Percentiles rank a stretch among this genome's conserved stretches.
phyloP scores from a whole-genome alignment of 768 basidiomycete genomes.

The Pleurotus eryngii region DNA sequence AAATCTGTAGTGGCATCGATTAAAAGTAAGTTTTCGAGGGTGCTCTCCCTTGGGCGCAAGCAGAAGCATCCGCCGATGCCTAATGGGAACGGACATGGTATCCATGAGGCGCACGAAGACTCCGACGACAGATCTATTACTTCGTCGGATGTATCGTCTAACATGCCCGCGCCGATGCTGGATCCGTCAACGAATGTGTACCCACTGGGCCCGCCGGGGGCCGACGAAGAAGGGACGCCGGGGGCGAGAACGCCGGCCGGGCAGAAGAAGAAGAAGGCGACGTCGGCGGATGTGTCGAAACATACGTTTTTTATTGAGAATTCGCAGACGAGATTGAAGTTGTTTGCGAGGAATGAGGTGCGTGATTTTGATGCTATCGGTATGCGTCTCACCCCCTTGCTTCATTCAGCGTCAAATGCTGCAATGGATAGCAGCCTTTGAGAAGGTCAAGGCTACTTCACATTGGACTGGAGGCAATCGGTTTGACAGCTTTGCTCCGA shows the following conservation, averaged over 20 bases:
- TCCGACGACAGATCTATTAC: slow-evolving; percentile 22
- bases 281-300: slow-evolving; percentile 67
- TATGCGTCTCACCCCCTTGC: no score
- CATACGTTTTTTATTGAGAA: slow-evolving; percentile 95
- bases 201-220: slow-evolving; percentile 33
- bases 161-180: slow-evolving; percentile 54
- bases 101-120: slow-evolving; percentile 11
- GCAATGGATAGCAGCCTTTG: slow-evolving; percentile 92
- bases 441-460: slow-evolving; percentile 73
- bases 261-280: slow-evolving; percentile 45
- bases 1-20: slow-evolving; percentile 48
- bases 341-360: slow-evolving; percentile 86
- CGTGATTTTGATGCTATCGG: slow-evolving; percentile 8
- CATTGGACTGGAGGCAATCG: slow-evolving; percentile 77
- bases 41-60: slow-evolving; percentile 33
- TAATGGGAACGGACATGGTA: background rate
- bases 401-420: slow-evolving; percentile 81
- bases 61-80: slow-evolving; percentile 9
- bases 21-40: slow-evolving; percentile 40
- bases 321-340: slow-evolving; percentile 83
- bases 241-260: slow-evolving; percentile 28
- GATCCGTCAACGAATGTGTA: slow-evolving; percentile 80
- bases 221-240: slow-evolving; percentile 14
- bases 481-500: slow-evolving; percentile 94
- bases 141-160: slow-evolving; percentile 34